Base-by-base conservation (phyloP, 1,284 basidiomycete species). In the Heliocybe sulcata region DNA sequence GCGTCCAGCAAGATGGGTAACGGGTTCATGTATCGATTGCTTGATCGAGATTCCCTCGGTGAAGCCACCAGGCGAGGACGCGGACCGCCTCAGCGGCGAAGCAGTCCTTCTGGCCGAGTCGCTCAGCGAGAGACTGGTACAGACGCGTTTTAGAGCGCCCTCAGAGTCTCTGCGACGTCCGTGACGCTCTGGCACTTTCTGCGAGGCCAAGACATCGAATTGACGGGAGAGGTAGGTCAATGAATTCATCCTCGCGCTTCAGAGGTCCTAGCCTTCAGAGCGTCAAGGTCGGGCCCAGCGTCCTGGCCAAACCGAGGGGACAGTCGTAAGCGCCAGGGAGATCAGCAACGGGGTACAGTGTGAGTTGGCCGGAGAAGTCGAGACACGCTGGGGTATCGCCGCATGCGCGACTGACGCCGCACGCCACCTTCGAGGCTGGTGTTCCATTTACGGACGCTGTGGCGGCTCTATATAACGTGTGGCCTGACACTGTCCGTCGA, bases 191-290 rank as follows among this genome's bases (percentile, higher is more conserved):
- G 51, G 51, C 4, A 27, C 51, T 20, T 26, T 29, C 19, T 3
- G 51, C 3, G 51, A 69, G 51, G 80, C 77, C 57, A 84, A 70
- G 54, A 77, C 79, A 69, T 87, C 84, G 71, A 85, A 80, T 63
- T 85, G 82, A 61, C 82, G 81, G 59, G 86, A 85, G 53, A 88
- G 73, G 69, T 85, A 82, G 10, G 76, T 73, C 61, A 88, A 79
- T 60, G 83, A 83, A 70, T 88, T 87, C 85, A 88, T 88, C 16
- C 4, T n/a, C 16, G 38, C 12, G 29, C 29, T 31, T 31, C 29
- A 31, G 29, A 31, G 4, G 29, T 12, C 29, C 29, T n/a, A 42
- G 12, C 38, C 16, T n/a, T 20, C 16, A n/a, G 38, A 3, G 8
- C 12, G 4, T 20, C 4, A 42, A 42, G 38, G 8, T 42, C 16